Evolutionary conservation across 148 eudicot genomes (phyloP).

Genomic region (Cornus kousa): DNA sequence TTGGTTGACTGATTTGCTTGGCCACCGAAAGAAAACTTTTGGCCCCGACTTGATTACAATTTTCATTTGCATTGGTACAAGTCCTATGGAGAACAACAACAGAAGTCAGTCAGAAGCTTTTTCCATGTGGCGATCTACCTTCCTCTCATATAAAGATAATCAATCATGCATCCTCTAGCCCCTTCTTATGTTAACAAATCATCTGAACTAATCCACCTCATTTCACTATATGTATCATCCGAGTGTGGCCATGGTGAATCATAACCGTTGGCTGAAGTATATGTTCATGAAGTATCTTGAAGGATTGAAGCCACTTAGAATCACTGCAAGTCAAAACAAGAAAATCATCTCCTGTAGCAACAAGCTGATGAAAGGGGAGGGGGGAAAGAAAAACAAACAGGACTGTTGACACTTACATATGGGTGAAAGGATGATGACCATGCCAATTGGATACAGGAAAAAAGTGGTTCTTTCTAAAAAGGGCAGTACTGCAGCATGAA

Average conservation of each 20-base stretch:
- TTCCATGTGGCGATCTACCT: conserved; percentile 8
- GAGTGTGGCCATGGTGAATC: conserved; percentile 24
- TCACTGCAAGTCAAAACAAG: conserved; percentile 48
- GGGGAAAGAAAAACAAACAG: not conserved
- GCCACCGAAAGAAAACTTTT: conserved; percentile 4
- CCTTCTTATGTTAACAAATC: conserved; percentile 12
- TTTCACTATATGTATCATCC: conserved; percentile 15
- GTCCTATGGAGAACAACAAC: conserved; percentile 13
- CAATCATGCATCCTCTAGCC: not conserved
- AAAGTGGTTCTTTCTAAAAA: conserved; percentile 92
- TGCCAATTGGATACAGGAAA: conserved; percentile 92
- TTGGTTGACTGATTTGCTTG: not conserved
- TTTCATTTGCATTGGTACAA: conserved; percentile 7
- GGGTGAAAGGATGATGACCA: conserved; percentile 84
- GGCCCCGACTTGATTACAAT: conserved; percentile 2
- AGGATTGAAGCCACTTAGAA: conserved; percentile 88
- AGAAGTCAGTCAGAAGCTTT: conserved; percentile 4
- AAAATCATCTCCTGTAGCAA: not conserved
- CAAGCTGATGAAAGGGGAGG: not conserved
- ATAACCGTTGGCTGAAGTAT: conserved; percentile 73
- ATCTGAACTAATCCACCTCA: conserved; percentile 13
- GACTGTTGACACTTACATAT: conserved; percentile 58
- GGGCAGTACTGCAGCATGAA: conserved; percentile 75
- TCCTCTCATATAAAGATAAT: not conserved
- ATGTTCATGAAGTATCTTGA: conserved; percentile 89